phyloP scores from a whole-genome alignment of 2,329 filamentous ascomycete genomes.

The Dothideomycetes sp. region DNA sequence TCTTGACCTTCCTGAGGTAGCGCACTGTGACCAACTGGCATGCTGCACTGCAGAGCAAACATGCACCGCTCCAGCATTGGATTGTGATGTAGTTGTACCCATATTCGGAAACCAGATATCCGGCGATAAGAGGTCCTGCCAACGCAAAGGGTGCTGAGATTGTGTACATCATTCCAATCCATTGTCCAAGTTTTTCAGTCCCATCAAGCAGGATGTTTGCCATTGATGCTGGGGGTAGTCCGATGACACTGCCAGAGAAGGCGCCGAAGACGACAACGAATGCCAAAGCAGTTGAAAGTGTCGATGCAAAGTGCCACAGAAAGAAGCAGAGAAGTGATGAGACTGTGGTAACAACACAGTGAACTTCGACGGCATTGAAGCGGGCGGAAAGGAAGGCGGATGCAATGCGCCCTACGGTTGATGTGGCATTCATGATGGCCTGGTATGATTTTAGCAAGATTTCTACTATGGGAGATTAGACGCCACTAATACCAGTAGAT shows the following conservation, averaged over 20 bases:
- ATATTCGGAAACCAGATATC: conserved; percentile 31
- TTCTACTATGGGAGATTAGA: too few species aligned
- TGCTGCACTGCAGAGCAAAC: conserved; percentile 27
- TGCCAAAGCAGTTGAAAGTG: conserved; percentile 28
- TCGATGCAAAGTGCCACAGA: conserved; percentile 32
- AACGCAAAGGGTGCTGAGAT: conserved; percentile 33
- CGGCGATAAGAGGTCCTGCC: conserved; percentile 36
- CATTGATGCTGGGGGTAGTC: conserved; percentile 38
- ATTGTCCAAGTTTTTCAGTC: conserved; percentile 34
- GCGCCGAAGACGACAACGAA: conserved; percentile 39
- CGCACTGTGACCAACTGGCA: conserved; percentile 28
- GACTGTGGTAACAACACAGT: conserved; percentile 29
- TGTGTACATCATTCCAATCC: conserved; percentile 43
- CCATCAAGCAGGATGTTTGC: conserved; percentile 31
- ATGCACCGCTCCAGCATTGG: conserved; percentile 35
- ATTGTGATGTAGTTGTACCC: conserved; percentile 30
- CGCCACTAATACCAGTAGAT: conserved; percentile 31
- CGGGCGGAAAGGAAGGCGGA: conserved; percentile 35
- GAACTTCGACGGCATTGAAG: conserved; percentile 34
- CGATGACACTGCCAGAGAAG: conserved; percentile 39
- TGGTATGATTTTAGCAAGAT: too few species aligned
- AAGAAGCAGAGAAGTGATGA: conserved; percentile 31
- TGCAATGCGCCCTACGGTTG: conserved; percentile 34
- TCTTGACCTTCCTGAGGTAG: conserved; percentile 9
- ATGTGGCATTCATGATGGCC: conserved; percentile 39